Conservation (phyloP, 2,329 filamentous ascomycete genomes). For the Pseudohalonectria lignicola region DNA sequence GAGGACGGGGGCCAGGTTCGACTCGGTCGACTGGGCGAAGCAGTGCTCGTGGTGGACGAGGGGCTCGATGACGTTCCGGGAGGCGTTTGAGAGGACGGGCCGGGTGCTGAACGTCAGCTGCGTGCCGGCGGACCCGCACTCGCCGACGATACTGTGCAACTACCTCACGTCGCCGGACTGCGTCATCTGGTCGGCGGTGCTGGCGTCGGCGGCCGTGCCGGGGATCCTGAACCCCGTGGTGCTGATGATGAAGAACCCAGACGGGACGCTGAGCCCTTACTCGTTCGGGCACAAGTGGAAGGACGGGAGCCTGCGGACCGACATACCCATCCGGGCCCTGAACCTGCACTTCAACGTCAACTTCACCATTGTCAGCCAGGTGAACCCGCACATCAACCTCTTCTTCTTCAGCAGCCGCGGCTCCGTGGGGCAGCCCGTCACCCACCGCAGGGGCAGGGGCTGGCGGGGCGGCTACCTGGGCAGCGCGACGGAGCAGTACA, state of each 20-base stretch:
- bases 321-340: conserved; percentile 87
- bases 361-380: conserved; percentile 80
- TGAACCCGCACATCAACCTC: conserved; percentile 95
- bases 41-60: conserved; percentile 82
- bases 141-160: conserved; percentile 83
- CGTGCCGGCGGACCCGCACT: conserved; percentile 91
- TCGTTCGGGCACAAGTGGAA: conserved; percentile 99
- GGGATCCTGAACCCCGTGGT: conserved; percentile 94
- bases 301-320: conserved; percentile 85
- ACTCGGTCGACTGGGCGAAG: conserved; percentile 82
- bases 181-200: conserved; percentile 93
- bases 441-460: conserved; percentile 82
- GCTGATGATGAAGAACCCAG: conserved; percentile 74
- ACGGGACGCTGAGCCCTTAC: conserved; percentile 74
- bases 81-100: conserved; percentile 88
- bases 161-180: conserved; percentile 93
- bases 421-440: conserved; percentile 84
- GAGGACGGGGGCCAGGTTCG: conserved; percentile 85
- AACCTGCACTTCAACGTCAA: conserved; percentile 98
- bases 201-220: conserved; percentile 90
- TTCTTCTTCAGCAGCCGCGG: conserved; percentile 98
- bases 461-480: conserved; percentile 96
- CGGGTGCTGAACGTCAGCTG: conserved; percentile 93
- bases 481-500: conserved; percentile 82
- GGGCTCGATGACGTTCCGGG: conserved; percentile 86